Evolutionary conservation across 768 basidiomycete genomes (phyloP).

Genomic region (Tricholoma sp.): DNA sequence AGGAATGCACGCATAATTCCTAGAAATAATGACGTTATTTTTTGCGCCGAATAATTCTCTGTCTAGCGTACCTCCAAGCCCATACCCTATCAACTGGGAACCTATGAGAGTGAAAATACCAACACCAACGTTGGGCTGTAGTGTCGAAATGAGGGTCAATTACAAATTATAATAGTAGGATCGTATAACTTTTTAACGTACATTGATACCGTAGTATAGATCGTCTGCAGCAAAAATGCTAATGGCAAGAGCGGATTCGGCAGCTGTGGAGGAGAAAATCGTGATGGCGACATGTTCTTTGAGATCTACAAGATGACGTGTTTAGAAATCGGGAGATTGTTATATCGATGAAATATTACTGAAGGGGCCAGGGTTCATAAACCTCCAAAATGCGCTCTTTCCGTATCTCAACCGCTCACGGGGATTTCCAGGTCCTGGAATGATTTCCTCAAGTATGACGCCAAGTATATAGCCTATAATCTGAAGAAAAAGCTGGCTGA

Average conservation of each 20-base stretch:
- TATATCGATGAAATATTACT: conserved; percentile 30
- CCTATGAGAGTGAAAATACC: conserved; percentile 13
- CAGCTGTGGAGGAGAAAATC: conserved; percentile 59
- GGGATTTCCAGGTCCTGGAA: conserved; percentile 30
- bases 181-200: not conserved
- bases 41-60: not conserved
- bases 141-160: not conserved
- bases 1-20: conserved; percentile 36
- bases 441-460: conserved; percentile 34
- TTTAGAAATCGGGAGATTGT: not conserved
- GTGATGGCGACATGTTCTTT: conserved; percentile 61
- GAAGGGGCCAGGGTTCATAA: conserved; percentile 59
- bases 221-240: conserved; percentile 56
- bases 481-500: conserved; percentile 31
- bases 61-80: conserved; percentile 1
- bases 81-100: conserved; percentile 6
- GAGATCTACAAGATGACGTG: conserved; percentile 26
- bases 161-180: not conserved
- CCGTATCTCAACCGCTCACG: conserved; percentile 21
- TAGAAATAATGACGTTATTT: not conserved
- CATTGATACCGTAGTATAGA: conserved; percentile 34
- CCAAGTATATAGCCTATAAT: conserved; percentile 52
- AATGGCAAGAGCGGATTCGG: conserved; percentile 52
- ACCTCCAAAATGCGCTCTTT: conserved; percentile 43
- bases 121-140: conserved; percentile 29